Evolutionary conservation across 2,329 filamentous ascomycete species (phyloP).

Genomic region (Ophiostoma triangulosporum): DNA sequence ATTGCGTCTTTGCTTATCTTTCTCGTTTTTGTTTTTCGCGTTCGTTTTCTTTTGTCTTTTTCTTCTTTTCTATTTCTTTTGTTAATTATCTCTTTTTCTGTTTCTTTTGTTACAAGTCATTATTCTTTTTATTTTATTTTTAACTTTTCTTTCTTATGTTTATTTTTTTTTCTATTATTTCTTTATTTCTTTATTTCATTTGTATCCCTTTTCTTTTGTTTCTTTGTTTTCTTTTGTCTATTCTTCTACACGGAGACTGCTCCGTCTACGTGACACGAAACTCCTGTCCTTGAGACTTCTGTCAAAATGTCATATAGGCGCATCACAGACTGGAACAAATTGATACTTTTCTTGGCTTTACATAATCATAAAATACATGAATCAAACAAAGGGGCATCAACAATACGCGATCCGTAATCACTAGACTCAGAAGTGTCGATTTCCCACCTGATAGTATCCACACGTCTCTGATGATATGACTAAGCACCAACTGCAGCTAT

Average conservation of each 20-base stretch:
- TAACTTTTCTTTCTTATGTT: background rate
- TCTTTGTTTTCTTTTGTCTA: background rate
- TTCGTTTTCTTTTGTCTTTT: background rate
- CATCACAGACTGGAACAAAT: too few species aligned
- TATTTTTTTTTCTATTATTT: background rate
- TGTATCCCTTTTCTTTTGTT: background rate
- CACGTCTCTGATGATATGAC: background rate
- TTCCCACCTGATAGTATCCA: too few species aligned
- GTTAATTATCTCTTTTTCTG: background rate
- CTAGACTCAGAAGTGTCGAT: too few species aligned
- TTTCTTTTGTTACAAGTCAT: background rate
- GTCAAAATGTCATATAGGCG: too few species aligned
- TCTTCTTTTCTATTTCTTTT: background rate
- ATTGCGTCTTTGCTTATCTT: background rate
- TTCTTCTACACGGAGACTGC: too few species aligned
- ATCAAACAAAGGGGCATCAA: background rate
- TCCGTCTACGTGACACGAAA: too few species aligned
- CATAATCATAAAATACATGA: too few species aligned
- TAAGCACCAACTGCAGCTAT: background rate
- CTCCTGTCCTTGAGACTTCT: too few species aligned
- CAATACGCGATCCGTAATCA: too few species aligned
- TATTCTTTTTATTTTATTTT: background rate
- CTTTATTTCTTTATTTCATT: too few species aligned
- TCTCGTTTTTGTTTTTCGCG: slow-evolving; percentile 14
- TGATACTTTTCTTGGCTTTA: too few species aligned